Percentiles rank a stretch among this genome's conserved stretches.
These are phyloP conservation scores for Quercus variabilis DNA, from an alignment of 306 rosid species.

Conservation along the genomic window DNA sequence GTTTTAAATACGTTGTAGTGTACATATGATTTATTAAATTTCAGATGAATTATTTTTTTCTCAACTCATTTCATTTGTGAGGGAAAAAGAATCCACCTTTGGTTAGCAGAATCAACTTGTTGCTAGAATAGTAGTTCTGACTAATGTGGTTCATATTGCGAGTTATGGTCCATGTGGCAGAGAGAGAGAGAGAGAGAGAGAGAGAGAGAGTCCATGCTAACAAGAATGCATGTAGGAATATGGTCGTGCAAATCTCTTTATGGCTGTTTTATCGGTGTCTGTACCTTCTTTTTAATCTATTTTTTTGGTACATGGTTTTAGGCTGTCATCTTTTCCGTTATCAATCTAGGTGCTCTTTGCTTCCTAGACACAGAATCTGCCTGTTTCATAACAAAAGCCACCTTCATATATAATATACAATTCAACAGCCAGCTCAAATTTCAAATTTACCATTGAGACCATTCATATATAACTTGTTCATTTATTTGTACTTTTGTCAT, in stretches of 20 bases:
- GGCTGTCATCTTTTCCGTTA: background rate
- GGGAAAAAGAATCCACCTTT: background rate
- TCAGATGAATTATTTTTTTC: background rate
- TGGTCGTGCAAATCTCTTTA: background rate
- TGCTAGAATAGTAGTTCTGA: background rate
- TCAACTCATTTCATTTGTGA: background rate
- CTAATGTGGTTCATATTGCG: background rate
- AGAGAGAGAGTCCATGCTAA: background rate
- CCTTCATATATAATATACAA: background rate
- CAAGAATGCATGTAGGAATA: background rate
- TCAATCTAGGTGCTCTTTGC: background rate
- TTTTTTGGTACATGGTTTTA: background rate
- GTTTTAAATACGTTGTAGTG: background rate
- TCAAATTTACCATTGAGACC: background rate
- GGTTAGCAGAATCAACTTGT: background rate
- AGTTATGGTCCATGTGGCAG: background rate
- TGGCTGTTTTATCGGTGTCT: background rate
- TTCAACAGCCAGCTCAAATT: background rate
- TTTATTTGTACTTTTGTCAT: background rate
- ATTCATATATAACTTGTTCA: background rate
- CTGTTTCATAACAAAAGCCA: background rate
- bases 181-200: background rate
- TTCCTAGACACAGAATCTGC: background rate
- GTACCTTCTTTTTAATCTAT: background rate
- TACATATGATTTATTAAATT: background rate